Percentiles rank a stretch among this genome's conserved stretches.
Evolutionary conservation across 352 stramenopile genomes (phyloP).

Genomic region (Phytopythium vexans): DNA sequence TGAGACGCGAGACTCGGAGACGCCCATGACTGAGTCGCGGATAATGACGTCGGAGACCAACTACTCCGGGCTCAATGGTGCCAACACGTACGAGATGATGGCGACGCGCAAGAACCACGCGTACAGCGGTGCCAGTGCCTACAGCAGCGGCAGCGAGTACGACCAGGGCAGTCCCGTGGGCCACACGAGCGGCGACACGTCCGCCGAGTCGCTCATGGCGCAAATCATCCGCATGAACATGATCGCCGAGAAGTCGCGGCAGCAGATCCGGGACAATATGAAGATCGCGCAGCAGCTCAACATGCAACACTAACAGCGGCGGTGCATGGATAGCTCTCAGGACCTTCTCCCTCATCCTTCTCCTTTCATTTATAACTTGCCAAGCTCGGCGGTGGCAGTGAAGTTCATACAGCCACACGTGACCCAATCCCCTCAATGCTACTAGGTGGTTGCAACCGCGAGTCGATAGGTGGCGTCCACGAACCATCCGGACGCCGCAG

Average conservation of each 20-base stretch:
- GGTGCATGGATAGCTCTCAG: background rate
- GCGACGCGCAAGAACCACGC: conserved; percentile 2
- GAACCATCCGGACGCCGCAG: conserved; percentile 19
- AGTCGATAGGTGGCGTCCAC: conserved; percentile 30
- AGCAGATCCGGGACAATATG: conserved; percentile 60
- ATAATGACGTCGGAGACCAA: conserved; percentile 6
- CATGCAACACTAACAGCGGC: conserved; percentile 1
- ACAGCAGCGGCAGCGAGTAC: conserved; percentile 11
- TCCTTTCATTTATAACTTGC: conserved; percentile 4
- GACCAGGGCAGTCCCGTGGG: conserved; percentile 7
- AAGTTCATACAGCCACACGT: background rate
- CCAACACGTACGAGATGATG: no score
- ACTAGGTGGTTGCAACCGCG: background rate
- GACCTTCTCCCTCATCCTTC: background rate
- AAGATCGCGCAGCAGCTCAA: conserved; percentile 47
- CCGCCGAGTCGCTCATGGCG: conserved; percentile 54
- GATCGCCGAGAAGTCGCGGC: conserved; percentile 59
- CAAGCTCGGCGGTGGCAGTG: background rate
- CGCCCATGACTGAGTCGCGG: conserved; percentile 12
- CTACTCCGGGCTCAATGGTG: background rate
- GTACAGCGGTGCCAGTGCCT: background rate
- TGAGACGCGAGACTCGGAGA: conserved; percentile 24
- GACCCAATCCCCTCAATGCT: background rate
- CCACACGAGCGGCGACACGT: conserved; percentile 11
- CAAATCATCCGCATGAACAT: conserved; percentile 80